Evolutionary conservation across 257 asterid species (phyloP).

Genomic region (Nicotiana tomentosiformis): DNA sequence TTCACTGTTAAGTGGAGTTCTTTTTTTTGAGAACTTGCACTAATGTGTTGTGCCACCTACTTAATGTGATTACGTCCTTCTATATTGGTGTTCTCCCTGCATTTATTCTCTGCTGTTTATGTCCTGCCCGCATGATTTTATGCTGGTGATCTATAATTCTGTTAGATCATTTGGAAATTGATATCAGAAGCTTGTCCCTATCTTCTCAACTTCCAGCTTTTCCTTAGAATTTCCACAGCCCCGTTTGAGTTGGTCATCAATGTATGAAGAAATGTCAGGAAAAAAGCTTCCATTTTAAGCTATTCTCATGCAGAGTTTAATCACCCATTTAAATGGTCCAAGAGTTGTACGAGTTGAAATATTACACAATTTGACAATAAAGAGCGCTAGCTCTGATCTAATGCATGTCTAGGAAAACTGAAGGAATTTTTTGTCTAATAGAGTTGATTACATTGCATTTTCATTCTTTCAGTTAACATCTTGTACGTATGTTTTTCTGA

Average conservation of each 20-base stretch:
- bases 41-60: background rate
- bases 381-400: background rate
- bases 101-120: background rate
- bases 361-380: background rate
- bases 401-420: background rate
- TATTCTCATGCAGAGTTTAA: background rate
- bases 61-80: background rate
- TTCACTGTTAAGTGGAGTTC: background rate
- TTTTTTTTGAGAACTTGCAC: background rate
- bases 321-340: background rate
- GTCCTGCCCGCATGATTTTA: background rate
- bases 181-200: background rate
- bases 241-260: background rate
- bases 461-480: conserved; percentile 6
- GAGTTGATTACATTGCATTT: background rate
- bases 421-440: background rate
- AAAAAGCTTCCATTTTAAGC: background rate
- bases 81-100: background rate
- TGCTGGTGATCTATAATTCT: background rate
- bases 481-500: conserved; percentile 6
- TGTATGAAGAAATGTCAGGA: background rate
- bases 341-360: background rate
- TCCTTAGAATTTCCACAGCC: background rate
- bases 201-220: background rate
- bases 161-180: background rate